Percentiles rank a stretch among this genome's conserved stretches.
Conservation (phyloP, 345 rosid species). For the Eucalyptus erythrocorys region DNA sequence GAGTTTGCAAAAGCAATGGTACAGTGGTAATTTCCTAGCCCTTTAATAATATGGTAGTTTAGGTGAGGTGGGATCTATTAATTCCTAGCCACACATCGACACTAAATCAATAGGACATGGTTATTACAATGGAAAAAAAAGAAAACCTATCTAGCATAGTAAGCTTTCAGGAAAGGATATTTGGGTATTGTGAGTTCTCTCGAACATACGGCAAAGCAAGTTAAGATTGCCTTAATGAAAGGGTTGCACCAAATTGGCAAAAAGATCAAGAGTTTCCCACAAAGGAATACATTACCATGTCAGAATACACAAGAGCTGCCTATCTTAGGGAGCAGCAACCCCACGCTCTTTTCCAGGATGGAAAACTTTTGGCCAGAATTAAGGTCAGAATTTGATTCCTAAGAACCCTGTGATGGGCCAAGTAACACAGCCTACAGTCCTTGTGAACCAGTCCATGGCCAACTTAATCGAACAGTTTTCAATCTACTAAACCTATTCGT, state of each 20-base stretch:
- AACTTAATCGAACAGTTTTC: not conserved
- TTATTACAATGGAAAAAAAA: not conserved
- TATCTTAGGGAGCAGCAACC: not conserved
- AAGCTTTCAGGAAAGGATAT: not conserved
- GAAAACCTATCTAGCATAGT: not conserved
- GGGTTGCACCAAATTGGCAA: not conserved
- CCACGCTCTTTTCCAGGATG: not conserved
- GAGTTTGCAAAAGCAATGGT: slow-evolving; percentile 43
- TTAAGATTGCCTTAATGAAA: not conserved
- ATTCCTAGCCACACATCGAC: not conserved
- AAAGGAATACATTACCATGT: not conserved
- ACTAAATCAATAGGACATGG: not conserved
- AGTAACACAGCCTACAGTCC: not conserved
- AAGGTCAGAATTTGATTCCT: not conserved
- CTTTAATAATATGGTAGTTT: not conserved
- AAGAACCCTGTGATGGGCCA: not conserved
- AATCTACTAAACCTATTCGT: not conserved
- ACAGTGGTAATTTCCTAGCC: slow-evolving; percentile 10
- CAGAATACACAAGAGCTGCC: not conserved
- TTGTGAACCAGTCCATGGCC: not conserved
- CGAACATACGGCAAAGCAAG: rapidly evolving
- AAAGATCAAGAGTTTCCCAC: not conserved
- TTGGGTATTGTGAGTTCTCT: not conserved
- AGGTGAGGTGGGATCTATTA: not conserved
- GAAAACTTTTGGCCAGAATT: not conserved